phyloP scores from a whole-genome alignment of 2,329 filamentous ascomycete genomes.

The Pestalotiopsis sp. region DNA sequence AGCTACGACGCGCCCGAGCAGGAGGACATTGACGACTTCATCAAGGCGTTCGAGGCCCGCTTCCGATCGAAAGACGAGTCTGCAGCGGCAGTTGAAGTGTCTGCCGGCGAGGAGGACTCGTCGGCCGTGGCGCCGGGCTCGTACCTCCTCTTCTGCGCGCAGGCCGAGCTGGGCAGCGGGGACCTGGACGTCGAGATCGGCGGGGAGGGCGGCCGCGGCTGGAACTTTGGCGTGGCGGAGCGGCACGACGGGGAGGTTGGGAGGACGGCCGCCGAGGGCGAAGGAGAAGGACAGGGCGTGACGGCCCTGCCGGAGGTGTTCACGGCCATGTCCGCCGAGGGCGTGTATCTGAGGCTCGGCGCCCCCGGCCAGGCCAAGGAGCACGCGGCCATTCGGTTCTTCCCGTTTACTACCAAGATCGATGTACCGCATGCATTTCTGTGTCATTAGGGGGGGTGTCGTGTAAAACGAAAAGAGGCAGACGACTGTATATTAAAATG shows the following conservation, averaged over 20 bases:
- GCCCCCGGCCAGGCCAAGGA: neutral
- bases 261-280: conserved; percentile 16
- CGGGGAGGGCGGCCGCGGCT: neutral
- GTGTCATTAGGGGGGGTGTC: neutral
- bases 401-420: conserved; percentile 30
- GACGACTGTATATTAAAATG: neutral
- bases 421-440: conserved; percentile 23
- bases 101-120: conserved; percentile 22
- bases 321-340: conserved; percentile 64
- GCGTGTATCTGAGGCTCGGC: conserved; percentile 49
- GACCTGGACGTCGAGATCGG: neutral
- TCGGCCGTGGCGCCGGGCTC: conserved; percentile 66
- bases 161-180: conserved; percentile 27
- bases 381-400: conserved; percentile 13
- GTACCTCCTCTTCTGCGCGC: conserved; percentile 67
- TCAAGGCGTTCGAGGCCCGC: conserved; percentile 48
- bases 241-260: conserved; percentile 17
- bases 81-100: neutral
- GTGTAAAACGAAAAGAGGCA: neutral
- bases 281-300: conserved; percentile 25
- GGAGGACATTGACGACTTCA: conserved; percentile 56
- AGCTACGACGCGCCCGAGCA: conserved; percentile 52
- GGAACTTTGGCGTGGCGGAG: conserved; percentile 26
- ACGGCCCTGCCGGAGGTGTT: conserved; percentile 52
- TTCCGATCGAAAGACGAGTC: conserved; percentile 16